Percentiles rank a stretch among this genome's conserved stretches.
These are phyloP conservation scores for Eucalyptus brandiana DNA, from an alignment of 345 rosid species.

Conservation along the genomic window DNA sequence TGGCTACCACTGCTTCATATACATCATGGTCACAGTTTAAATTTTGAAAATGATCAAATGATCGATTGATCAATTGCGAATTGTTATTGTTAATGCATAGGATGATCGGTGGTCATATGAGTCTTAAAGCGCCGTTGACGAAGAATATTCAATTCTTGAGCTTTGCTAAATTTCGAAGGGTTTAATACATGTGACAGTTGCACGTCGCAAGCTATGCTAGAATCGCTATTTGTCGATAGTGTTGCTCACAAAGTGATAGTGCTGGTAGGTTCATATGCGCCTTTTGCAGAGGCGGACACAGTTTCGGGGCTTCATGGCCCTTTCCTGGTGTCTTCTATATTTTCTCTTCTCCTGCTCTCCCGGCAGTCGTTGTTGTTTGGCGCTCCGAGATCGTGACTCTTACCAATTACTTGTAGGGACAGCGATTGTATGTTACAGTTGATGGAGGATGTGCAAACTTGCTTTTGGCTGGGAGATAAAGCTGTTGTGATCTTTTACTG, in stretches of 20 bases:
- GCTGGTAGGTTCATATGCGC: neutral
- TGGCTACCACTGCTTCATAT: too few species aligned
- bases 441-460: neutral
- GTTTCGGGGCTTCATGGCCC: neutral
- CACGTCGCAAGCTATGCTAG: too few species aligned
- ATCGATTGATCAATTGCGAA: too few species aligned
- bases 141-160: too few species aligned
- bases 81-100: too few species aligned
- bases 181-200: too few species aligned
- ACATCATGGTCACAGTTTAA: too few species aligned
- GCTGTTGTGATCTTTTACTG: neutral
- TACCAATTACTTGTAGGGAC: neutral
- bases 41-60: too few species aligned
- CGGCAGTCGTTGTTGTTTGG: neutral
- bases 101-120: too few species aligned
- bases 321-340: neutral
- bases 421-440: too few species aligned
- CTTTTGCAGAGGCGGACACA: neutral
- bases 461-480: neutral
- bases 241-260: neutral
- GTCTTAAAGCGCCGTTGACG: too few species aligned
- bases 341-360: neutral
- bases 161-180: too few species aligned
- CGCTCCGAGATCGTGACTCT: neutral
- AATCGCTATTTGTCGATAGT: neutral